Conservation (phyloP, 1,284 basidiomycete genomes). For the Taiwanofungus camphoratus region DNA sequence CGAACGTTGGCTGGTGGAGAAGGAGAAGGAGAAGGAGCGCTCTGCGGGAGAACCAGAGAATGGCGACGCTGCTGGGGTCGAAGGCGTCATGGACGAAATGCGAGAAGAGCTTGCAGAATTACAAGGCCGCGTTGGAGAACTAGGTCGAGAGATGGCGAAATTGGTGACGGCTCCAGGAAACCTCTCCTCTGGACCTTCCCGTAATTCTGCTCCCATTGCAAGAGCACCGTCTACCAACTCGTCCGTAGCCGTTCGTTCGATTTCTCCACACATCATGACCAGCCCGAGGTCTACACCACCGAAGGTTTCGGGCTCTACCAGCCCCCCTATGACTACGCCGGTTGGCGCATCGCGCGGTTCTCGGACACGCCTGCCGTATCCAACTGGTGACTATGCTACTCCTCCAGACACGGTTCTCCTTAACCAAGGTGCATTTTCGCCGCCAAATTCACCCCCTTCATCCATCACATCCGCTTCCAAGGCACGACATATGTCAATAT, state of each 20-base stretch:
- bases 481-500: constrained; percentile 25
- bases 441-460: constrained; percentile 54
- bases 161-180: constrained; percentile 52
- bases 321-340: constrained; percentile 50
- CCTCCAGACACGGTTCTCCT: constrained; percentile 37
- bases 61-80: constrained; percentile 23
- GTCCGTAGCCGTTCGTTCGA: constrained; percentile 26
- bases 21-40: constrained; percentile 42
- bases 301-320: constrained; percentile 54
- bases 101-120: constrained; percentile 65
- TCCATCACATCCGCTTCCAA: constrained; percentile 30
- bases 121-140: constrained; percentile 62
- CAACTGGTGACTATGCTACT: constrained; percentile 72
- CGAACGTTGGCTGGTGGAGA: constrained; percentile 75
- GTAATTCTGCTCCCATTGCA: constrained; percentile 38
- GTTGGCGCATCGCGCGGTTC: constrained; percentile 23
- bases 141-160: constrained; percentile 74
- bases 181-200: constrained; percentile 47
- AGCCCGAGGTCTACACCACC: constrained; percentile 35
- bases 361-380: constrained; percentile 67
- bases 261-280: constrained; percentile 24
- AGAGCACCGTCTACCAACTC: constrained; percentile 30
- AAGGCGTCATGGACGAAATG: constrained; percentile 44
- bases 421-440: constrained; percentile 46
- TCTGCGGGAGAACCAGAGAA: constrained; percentile 9